Evolutionary conservation across 2,329 filamentous ascomycete genomes (phyloP), one percentile per base, ranked within the genome.

Genomic region (Neofusicoccum sp.): DNA sequence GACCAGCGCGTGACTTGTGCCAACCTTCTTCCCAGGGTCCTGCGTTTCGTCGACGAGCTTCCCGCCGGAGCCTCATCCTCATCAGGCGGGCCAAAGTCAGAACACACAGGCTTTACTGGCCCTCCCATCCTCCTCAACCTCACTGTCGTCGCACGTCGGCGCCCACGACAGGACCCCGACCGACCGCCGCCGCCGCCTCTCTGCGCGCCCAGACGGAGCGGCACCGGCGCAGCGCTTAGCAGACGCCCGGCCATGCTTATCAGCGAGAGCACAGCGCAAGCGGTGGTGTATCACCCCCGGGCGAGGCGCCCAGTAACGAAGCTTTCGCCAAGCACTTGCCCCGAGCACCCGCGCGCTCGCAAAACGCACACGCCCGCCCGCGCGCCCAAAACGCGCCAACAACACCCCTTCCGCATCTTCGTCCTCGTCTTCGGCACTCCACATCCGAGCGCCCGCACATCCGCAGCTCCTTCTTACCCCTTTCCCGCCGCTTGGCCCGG

Each of bases 251-350:
- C 20, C 20, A 20, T 20, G 20, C 20, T 20, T 20, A 20, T 20
- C 20, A 20, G 20, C 20, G 20, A 20, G 20, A 20, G 20, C 20
- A 20, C 20, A 20, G 20, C 20, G 20, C 20, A 20, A 20, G 20
- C 20, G 20, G 20, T 20, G 20, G 20, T 20, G 20, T 2, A 20
- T 2, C 20, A 20, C 20, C 14, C 26, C 51, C 16, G 28, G 16
- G 6, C 3, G n/a, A 48, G 28, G 30, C 30, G 43, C 24, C 45
- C 45, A 30, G 45, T 24, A 41, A 36, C 9, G 51, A 56, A 56
- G 51, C 51, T 56, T 56, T 56, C 16, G 51, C 51, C 51, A 56
- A 56, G 51, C 51, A 56, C 26, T 9, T 43, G 51, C 4, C 38
- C 51, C 51, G 38, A 26, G 38, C 51, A 20, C 51, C 7, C 26